phyloP scores from a whole-genome alignment of 2,329 filamentous ascomycete genomes.

The Sarocladiaceae sp. region DNA sequence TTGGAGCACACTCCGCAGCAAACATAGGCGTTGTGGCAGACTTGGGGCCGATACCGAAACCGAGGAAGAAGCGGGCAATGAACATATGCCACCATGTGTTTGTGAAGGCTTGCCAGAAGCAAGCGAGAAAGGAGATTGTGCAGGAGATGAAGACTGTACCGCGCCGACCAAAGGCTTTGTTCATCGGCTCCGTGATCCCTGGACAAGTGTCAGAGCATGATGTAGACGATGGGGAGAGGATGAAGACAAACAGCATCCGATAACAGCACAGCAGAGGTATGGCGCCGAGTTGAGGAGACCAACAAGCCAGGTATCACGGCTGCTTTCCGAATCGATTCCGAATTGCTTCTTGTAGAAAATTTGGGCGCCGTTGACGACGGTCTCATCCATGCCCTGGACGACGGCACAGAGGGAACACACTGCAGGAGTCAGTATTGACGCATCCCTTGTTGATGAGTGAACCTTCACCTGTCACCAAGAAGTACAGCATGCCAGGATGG shows the following conservation, averaged over 20 bases:
- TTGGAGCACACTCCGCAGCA: constrained; percentile 9
- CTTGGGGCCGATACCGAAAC: constrained; percentile 16
- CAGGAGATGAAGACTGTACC: constrained; percentile 68
- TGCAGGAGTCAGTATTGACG: background rate
- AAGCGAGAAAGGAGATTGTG: constrained; percentile 49
- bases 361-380: constrained; percentile 63
- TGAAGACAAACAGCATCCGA: constrained; percentile 52
- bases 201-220: background rate
- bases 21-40: constrained; percentile 7
- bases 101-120: constrained; percentile 38
- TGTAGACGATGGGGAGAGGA: background rate
- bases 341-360: constrained; percentile 58
- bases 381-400: constrained; percentile 66
- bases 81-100: constrained; percentile 12
- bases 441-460: background rate
- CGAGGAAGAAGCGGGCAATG: constrained; percentile 20
- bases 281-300: constrained; percentile 57
- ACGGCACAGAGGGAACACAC: constrained; percentile 63
- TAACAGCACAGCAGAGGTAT: constrained; percentile 60
- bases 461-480: constrained; percentile 49
- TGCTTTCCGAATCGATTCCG: constrained; percentile 47
- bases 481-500: constrained; percentile 59
- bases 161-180: constrained; percentile 61
- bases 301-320: constrained; percentile 48
- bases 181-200: constrained; percentile 62